Conservation (phyloP, 148 eudicot genomes). For the Cornus suecica region DNA sequence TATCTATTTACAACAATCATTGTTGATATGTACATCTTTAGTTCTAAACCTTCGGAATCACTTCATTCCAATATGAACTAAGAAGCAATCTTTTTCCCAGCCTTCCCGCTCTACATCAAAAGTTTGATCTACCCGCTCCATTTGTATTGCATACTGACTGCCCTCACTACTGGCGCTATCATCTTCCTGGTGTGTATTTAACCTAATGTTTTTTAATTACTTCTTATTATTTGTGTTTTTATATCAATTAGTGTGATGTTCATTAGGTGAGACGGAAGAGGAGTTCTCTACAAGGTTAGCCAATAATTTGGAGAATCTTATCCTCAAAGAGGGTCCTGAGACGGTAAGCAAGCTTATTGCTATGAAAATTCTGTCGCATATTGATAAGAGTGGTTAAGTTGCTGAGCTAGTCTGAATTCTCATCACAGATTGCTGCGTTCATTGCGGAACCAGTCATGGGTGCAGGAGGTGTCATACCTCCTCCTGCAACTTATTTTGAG, state of each 20-base stretch:
- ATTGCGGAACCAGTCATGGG: conserved; percentile 99
- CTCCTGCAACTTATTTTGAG: conserved; percentile 91
- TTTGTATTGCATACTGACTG: conserved; percentile 95
- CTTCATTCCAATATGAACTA: neutral
- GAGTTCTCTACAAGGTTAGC: conserved; percentile 94
- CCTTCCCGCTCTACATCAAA: conserved; percentile 83
- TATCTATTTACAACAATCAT: neutral
- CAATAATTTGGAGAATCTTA: conserved; percentile 85
- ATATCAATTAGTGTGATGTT: neutral
- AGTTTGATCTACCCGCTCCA: conserved; percentile 96
- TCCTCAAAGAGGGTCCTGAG: conserved; percentile 91
- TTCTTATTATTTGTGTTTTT: neutral
- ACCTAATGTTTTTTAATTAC: conserved; percentile 3
- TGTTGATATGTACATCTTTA: neutral
- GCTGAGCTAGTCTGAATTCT: conserved; percentile 8
- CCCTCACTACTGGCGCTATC: conserved; percentile 98
- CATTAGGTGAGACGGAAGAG: conserved; percentile 86
- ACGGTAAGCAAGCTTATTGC: conserved; percentile 49
- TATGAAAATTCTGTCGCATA: neutral
- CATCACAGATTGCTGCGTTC: conserved; percentile 90
- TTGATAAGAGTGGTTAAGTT: conserved; percentile 6
- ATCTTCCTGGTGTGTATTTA: conserved; percentile 65
- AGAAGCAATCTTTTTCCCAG: conserved; percentile 26
- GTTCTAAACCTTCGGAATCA: neutral
- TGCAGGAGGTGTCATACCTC: conserved; percentile 96